Base-by-base conservation (phyloP, 2,329 filamentous ascomycete species). In the Cladosporium sp. region DNA sequence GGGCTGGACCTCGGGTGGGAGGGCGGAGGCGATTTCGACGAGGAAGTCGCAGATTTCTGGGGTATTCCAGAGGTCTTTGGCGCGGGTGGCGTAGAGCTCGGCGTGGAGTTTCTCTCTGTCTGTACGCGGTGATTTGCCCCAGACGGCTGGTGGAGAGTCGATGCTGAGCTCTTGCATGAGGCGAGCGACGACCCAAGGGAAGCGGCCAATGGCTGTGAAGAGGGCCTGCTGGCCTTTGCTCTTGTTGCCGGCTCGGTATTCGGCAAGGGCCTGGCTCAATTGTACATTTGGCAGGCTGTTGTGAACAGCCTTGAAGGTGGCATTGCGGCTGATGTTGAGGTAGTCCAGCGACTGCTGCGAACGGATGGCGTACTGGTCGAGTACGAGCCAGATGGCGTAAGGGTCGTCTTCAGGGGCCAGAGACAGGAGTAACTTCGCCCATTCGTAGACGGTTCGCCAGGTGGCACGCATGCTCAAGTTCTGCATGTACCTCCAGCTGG, bases 381-480 rank as follows among this genome's bases (percentile, higher is more conserved):
- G 81, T 57, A 89, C 79, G 52, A 95, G 80, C 55, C 84, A 79
- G 64, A 95, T 81, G 43, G 83, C 87, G 63, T 95, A 96, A 0
- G 90, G 90, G 65, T 98, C 93, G 3, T 77, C 73, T 44, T 77
- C 73, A 3, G 83, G 83, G 59, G 90, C 82, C 54, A 97, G 71
- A 54, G 84, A 81, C 31, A 95, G 77, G 9, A 96, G 75, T 5
- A 97, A 72, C 71, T 93, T 95, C 6, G 88, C 81, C 91, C 93
- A 98, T 69, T 97, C 93, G 44, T 95, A 83, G 0, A 90, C 89
- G 1, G 93, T 97, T 43, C 90, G 81, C 77, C 89, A 95, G 1
- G 92, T 96, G n/a, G 91, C 90, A 61, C 95, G 92, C 71, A 89
- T 84, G 13, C 89, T 79, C 18, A 98, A 76, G 59, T 89, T 93